Evolutionary conservation across 2,329 filamentous ascomycete genomes (phyloP).

Genomic region (Botrytis sinoallii): DNA sequence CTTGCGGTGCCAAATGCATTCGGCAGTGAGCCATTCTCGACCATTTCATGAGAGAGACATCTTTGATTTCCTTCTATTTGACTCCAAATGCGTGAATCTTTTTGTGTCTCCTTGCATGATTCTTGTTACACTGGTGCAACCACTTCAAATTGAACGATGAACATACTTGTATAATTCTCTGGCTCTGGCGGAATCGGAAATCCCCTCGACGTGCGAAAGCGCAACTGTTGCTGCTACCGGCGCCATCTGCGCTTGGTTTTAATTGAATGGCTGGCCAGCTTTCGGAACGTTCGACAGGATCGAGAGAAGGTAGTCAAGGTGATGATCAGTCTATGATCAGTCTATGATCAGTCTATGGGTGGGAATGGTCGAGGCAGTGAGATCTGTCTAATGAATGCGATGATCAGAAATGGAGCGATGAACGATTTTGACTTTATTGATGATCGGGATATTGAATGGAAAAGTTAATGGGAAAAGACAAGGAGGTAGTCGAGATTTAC

Average conservation of each 20-base stretch:
- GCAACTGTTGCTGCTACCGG: slow-evolving; percentile 29
- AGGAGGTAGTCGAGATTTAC: background rate
- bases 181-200: slow-evolving; percentile 35
- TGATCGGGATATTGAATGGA: background rate
- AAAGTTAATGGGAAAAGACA: background rate
- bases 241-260: slow-evolving; percentile 27
- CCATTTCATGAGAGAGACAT: background rate
- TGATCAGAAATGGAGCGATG: background rate
- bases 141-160: background rate
- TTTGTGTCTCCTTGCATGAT: background rate
- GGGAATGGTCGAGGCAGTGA: background rate
- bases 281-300: background rate
- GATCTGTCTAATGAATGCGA: background rate
- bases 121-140: background rate
- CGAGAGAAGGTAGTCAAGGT: background rate
- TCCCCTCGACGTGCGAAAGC: slow-evolving; percentile 33
- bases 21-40: background rate
- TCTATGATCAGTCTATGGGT: background rate
- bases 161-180: slow-evolving; percentile 39
- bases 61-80: too few relatives aligned
- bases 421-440: background rate
- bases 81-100: background rate
- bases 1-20: background rate
- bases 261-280: background rate
- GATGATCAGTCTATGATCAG: background rate